These are phyloP conservation scores for Globisporangium perplexum DNA, from an alignment of 352 stramenopile species.

Conservation along the genomic window DNA sequence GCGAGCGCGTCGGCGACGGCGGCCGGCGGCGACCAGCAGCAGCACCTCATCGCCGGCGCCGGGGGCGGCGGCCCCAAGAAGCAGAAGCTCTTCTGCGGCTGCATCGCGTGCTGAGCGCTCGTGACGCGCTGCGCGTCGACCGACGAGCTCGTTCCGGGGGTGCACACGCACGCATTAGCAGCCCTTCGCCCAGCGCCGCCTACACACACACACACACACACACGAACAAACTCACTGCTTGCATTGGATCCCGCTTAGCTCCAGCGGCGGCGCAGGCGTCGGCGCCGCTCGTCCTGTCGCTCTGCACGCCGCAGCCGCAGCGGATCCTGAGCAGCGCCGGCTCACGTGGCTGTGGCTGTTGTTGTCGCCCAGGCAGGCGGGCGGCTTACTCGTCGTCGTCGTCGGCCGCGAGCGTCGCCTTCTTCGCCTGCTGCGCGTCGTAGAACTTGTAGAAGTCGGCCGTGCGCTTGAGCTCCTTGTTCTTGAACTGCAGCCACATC, in stretches of 20 bases:
- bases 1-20: constrained; percentile 13
- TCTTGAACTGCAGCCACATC: constrained; percentile 67
- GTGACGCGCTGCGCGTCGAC: no score
- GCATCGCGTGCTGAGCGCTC: constrained; percentile 52
- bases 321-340: neutral
- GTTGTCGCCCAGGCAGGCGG: no score
- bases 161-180: neutral
- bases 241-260: constrained; percentile 5
- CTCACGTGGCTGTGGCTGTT: no score
- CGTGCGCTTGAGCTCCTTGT: constrained; percentile 69
- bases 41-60: constrained; percentile 18
- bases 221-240: neutral
- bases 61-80: constrained; percentile 17
- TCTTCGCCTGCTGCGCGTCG: constrained; percentile 66
- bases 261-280: neutral
- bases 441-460: constrained; percentile 80
- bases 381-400: constrained; percentile 22
- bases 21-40: constrained; percentile 14
- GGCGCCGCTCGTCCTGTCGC: neutral
- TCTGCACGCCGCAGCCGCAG: neutral
- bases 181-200: neutral
- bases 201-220: neutral
- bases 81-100: constrained; percentile 64
- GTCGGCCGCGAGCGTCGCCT: constrained; percentile 29
- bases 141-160: no score